Percentiles rank a stretch among this genome's conserved stretches.
Conservation (phyloP, 2,329 filamentous ascomycete genomes). For the Plectosphaerella sp. region DNA sequence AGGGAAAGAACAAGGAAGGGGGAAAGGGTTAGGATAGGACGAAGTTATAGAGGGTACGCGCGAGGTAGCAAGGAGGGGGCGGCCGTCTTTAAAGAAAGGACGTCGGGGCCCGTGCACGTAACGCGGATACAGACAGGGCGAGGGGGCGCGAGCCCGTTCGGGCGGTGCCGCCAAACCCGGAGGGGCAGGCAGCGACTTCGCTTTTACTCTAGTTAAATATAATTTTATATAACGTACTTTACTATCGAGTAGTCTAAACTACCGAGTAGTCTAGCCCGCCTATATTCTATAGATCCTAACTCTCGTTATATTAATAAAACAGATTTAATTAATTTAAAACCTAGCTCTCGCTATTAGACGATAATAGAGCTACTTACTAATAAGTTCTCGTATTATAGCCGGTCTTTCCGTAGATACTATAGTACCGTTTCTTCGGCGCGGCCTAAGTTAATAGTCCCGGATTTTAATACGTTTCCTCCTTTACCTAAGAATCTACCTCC, state of each 20-base stretch:
- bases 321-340: too few relatives aligned
- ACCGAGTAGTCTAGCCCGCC: too few relatives aligned
- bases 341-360: too few relatives aligned
- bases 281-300: too few relatives aligned
- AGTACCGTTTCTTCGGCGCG: background rate
- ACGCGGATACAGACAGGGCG: background rate
- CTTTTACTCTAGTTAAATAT: background rate
- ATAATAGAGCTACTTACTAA: too few relatives aligned
- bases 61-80: background rate
- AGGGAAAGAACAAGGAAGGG: background rate
- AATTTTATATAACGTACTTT: background rate
- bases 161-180: background rate
- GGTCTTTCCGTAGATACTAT: background rate
- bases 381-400: background rate
- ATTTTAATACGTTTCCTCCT: background rate
- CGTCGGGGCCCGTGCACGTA: background rate
- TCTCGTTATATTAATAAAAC: too few relatives aligned
- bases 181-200: background rate
- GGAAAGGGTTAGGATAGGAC: background rate
- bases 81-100: background rate
- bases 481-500: background rate
- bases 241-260: too few relatives aligned
- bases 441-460: too few relatives aligned
- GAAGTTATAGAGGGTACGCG: background rate
- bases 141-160: background rate